Base-by-base conservation (phyloP, 257 asterid species). In the Nicotiana tomentosiformis region DNA sequence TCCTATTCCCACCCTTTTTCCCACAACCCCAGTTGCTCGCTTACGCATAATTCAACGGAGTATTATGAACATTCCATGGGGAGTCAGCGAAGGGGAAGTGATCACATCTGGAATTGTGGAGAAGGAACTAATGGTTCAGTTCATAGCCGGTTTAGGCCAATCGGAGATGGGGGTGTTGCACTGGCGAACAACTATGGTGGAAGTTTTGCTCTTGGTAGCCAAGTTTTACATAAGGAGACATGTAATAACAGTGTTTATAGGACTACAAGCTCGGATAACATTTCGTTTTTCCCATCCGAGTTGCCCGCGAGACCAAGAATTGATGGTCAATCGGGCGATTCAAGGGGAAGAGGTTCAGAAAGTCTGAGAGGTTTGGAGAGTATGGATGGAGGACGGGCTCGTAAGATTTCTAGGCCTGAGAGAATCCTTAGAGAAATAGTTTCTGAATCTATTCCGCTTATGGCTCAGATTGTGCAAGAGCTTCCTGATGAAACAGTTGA, bases 121-220 rank as follows among this genome's bases (percentile, higher is more conserved):
- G 99, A 96, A 88, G 99, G 99, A 61, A 96, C 99, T 58, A 96
- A 96, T 84, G 99, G 98, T 14, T 96, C 99, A 1, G 98, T 96
- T 26, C 99, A 96, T 77, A 96, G 99, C 87, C 90, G 96, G 15
- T 96, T 96, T 76, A 90, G 98, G 88, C 99, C 99, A 1, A 84
- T 93, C 66, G 95, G 97, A 43, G 98, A 94, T 78, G 97, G 98
- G 33, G 89, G 89, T 77, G 92, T 94, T 81, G 92, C 94, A 23
- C 87, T 94, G 84, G 78, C 92, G 23, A 91, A 88, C 83, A 90
- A 87, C 74, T 89, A 90, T 56, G 90, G 88, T 55, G 91, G 92
- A 64, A 87, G 86, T 83, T 86, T 87, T 77, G 90, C 87, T 30
- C 78, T 89, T 82, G 91, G 88, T 18, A 88, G 86, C 83, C 87